Conservation (phyloP, 106 monocot genomes). For the Platanthera zijinensis region DNA sequence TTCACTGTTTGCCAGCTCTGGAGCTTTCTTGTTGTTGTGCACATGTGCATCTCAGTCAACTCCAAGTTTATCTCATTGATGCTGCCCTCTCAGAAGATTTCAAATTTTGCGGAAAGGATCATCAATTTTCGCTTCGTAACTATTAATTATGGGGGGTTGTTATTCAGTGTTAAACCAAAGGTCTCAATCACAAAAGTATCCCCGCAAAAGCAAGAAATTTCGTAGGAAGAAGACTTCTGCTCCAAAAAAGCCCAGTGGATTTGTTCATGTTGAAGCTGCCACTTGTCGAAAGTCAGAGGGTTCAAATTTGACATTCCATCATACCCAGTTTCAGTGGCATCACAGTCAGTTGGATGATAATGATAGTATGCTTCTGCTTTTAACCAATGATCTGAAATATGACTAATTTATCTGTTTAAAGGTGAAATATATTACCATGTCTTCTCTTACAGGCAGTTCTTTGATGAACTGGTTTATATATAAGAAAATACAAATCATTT, state of each 20-base stretch:
- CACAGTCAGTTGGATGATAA: constrained; percentile 40
- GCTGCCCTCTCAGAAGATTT: neutral
- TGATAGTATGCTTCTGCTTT: constrained; percentile 16
- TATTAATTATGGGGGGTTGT: constrained; percentile 21
- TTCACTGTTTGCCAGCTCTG: constrained; percentile 3
- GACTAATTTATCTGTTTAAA: neutral
- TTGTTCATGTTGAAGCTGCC: constrained; percentile 18
- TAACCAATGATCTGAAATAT: neutral
- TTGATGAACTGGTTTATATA: constrained; percentile 3
- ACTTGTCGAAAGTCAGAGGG: constrained; percentile 32
- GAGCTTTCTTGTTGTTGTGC: neutral
- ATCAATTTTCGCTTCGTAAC: neutral
- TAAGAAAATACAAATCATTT: neutral
- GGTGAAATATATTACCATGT: neutral
- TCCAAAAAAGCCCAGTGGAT: constrained; percentile 7
- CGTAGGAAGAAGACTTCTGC: neutral
- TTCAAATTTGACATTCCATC: constrained; percentile 52
- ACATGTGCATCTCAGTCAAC: neutral
- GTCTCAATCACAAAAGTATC: neutral
- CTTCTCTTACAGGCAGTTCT: neutral
- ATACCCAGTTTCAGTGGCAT: constrained; percentile 59
- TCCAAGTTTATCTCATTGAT: neutral
- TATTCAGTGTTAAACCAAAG: constrained; percentile 9
- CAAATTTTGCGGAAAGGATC: neutral
- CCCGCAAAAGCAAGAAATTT: constrained; percentile 12